Evolutionary conservation across 768 basidiomycete genomes (phyloP).

Genomic region (Pluteus cervinus): DNA sequence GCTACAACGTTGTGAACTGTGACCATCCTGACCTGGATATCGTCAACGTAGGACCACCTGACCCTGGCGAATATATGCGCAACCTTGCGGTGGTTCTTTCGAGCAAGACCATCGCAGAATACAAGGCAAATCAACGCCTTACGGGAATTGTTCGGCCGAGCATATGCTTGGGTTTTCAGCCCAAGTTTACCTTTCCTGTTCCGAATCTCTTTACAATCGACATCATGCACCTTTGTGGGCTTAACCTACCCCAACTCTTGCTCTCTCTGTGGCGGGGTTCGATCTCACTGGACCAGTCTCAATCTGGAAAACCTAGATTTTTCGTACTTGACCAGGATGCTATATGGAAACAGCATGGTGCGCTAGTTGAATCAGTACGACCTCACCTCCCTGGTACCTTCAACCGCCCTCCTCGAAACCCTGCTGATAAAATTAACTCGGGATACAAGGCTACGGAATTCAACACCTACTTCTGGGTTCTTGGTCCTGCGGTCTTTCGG

Average conservation of each 20-base stretch:
- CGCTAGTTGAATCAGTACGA: slow-evolving; percentile 2
- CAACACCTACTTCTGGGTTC: slow-evolving; percentile 18
- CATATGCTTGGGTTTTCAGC: slow-evolving; percentile 1
- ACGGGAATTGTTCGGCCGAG: slow-evolving; percentile 2
- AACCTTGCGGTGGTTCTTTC: not conserved
- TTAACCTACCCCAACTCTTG: slow-evolving; percentile 3
- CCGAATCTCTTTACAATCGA: slow-evolving; percentile 5
- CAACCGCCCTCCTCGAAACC: slow-evolving; percentile 22
- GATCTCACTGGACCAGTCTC: slow-evolving; percentile 3
- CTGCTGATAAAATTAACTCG: slow-evolving; percentile 21
- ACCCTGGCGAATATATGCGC: not conserved
- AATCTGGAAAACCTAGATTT: too few relatives aligned
- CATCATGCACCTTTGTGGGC: slow-evolving; percentile 3
- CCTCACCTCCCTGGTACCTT: slow-evolving; percentile 12
- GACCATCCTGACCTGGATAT: slow-evolving; percentile 5
- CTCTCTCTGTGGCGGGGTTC: slow-evolving; percentile 6
- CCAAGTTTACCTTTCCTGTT: not conserved
- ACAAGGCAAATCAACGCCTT: not conserved
- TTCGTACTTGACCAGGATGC: slow-evolving; percentile 1
- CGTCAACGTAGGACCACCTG: not conserved
- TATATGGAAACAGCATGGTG: slow-evolving; percentile 2
- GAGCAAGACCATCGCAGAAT: not conserved
- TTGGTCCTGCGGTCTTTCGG: slow-evolving; percentile 19
- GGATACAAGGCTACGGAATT: slow-evolving; percentile 26
- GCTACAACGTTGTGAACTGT: slow-evolving; percentile 1